Percentiles rank a stretch among this genome's conserved stretches.
These are phyloP conservation scores for Suhomyces terraborum DNA, from an alignment of 1,139 yeast species.

Conservation along the genomic window DNA sequence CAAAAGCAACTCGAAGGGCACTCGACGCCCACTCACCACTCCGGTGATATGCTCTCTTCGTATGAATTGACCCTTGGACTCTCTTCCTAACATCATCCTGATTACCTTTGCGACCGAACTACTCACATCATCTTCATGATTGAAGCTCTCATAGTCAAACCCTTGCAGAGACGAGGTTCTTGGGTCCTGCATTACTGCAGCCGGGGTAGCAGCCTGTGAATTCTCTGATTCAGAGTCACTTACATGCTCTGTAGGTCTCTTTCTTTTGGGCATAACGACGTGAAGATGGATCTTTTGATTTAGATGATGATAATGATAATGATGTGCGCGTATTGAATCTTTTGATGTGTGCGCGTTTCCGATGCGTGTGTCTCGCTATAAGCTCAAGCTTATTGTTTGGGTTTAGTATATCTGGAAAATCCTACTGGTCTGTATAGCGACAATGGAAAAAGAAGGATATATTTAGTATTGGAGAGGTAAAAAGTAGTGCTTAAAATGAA, in stretches of 20 bases:
- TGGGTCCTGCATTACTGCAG: neutral
- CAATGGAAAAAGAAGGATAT: no score
- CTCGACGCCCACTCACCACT: slow-evolving; percentile 18
- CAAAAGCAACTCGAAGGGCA: slow-evolving; percentile 23
- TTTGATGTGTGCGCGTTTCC: neutral
- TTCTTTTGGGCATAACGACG: slow-evolving; percentile 1
- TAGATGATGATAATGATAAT: neutral
- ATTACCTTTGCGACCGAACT: slow-evolving; percentile 23
- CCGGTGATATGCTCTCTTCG: slow-evolving; percentile 31
- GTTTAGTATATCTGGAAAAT: no score
- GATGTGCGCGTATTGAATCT: neutral
- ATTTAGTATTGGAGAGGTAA: no score
- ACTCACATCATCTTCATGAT: slow-evolving; percentile 12
- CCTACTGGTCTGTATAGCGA: no score
- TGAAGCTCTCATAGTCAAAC: neutral
- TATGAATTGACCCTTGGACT: slow-evolving; percentile 27
- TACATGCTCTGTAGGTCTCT: neutral
- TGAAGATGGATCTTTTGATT: neutral
- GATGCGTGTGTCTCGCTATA: no score
- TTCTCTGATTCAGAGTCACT: neutral
- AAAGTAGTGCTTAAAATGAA: no score
- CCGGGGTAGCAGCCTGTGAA: neutral
- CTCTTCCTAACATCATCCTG: slow-evolving; percentile 29
- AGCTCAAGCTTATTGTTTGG: no score
- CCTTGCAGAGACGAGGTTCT: neutral